Conservation (phyloP, 2,329 filamentous ascomycete species). For the Stachybotrys echinatus region DNA sequence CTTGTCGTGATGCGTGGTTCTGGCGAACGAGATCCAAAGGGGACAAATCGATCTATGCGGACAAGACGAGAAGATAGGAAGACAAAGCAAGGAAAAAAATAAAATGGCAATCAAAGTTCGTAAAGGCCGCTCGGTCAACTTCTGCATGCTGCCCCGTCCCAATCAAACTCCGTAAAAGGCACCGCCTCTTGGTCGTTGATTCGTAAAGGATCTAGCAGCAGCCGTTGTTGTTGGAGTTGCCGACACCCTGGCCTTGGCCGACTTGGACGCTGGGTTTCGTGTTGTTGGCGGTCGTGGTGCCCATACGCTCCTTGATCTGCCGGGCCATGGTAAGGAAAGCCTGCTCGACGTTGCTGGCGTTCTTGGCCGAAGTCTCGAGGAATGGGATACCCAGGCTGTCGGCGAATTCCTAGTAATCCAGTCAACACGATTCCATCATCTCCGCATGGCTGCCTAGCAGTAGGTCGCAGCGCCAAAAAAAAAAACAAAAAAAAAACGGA, state of each 20-base stretch:
- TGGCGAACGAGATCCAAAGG: slow-evolving; percentile 24
- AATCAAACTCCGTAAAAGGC: slow-evolving; percentile 16
- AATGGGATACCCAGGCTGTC: slow-evolving; percentile 98
- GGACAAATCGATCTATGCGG: slow-evolving; percentile 31
- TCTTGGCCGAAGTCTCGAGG: slow-evolving; percentile 99
- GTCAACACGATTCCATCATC: slow-evolving; percentile 11
- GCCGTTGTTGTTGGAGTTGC: slow-evolving; percentile 75
- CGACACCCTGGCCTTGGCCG: slow-evolving; percentile 88
- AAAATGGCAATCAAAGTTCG: slow-evolving; percentile 11
- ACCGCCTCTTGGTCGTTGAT: background rate
- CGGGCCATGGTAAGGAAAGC: slow-evolving; percentile 99
- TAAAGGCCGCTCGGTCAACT: slow-evolving; percentile 21
- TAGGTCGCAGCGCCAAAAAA: too few relatives aligned
- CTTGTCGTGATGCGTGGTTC: slow-evolving; percentile 1
- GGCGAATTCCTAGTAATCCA: slow-evolving; percentile 74
- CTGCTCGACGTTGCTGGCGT: slow-evolving; percentile 98
- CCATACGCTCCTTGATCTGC: slow-evolving; percentile 99
- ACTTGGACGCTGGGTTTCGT: slow-evolving; percentile 98
- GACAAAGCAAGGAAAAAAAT: slow-evolving; percentile 19
- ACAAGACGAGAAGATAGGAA: slow-evolving; percentile 17
- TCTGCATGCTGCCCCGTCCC: slow-evolving; percentile 17
- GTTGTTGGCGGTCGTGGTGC: slow-evolving; percentile 90
- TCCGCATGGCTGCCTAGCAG: background rate
- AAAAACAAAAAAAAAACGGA: too few relatives aligned
- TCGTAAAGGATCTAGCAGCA: slow-evolving; percentile 67